Base-by-base conservation (phyloP, 805 yeast genomes). In the Zygosaccharomyces kombuchaensis region DNA sequence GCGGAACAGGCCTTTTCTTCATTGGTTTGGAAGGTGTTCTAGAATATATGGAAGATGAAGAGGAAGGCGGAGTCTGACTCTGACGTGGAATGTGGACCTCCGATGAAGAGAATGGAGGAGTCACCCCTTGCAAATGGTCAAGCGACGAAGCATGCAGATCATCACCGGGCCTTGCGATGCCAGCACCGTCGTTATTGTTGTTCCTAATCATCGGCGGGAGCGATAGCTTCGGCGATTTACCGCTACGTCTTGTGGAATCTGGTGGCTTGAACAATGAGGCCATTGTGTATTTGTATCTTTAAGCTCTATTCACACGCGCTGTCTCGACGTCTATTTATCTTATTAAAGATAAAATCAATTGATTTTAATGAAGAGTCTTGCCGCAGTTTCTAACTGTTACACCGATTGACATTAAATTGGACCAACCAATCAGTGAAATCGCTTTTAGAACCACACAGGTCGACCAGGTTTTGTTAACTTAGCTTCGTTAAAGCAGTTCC, bases 171-270 rank as follows among this genome's bases (percentile, higher is more conserved):
- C 22, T 36, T 12, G 27, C 39, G 29, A 36, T 26, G 29, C 30
- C 22, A 41, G 27, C 42, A 48, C 40, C 30, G 42, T 45, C 21
- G 47, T 42, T 45, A 9, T 46, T 52, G 36, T 59, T 44, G 40
- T 52, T 53, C 31, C 60, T 60, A 7, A 60, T 38, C 6, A 63
- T 46, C 4, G 66, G 59, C 12, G 80, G 77, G 16, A 75, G 69
- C 27, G 70, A 69, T 35, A 74, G 56, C 34, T 68, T 62, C 26
- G 78, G 79, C 2, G 77, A 71, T 22, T 68, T 69, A 2, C 67
- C 42, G 40, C 68, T 72, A 19, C 61, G 46, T 40, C 64, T 67
- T 34, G 62, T 57, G 1, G 73, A 56, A 10, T 73, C 74, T 0
- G 80, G 79, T 3, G 76, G 77, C 46, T 49, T 56, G 44, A 63